Conservation (phyloP, 2,329 filamentous ascomycete genomes). For the Fusarium cyanostomum region DNA sequence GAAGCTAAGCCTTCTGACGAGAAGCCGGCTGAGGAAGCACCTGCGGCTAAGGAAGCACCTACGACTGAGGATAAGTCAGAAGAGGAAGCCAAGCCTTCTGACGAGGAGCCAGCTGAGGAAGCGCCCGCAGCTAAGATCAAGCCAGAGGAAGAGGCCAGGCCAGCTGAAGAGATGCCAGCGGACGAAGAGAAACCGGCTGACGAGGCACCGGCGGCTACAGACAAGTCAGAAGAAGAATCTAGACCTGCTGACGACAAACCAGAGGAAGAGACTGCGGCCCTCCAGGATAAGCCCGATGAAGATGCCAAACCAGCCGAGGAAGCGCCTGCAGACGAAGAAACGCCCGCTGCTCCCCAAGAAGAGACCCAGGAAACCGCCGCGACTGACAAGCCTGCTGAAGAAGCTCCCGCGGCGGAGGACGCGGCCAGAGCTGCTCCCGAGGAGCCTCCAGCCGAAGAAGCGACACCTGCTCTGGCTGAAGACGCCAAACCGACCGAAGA, state of each 20-base stretch:
- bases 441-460: slow-evolving; percentile 17
- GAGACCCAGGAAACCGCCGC: slow-evolving; percentile 5
- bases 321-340: slow-evolving; percentile 4
- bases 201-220: slow-evolving; percentile 11
- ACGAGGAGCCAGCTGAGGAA: slow-evolving; percentile 21
- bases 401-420: slow-evolving; percentile 3
- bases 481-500: slow-evolving; percentile 26
- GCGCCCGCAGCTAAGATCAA: slow-evolving; percentile 24
- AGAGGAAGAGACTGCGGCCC: slow-evolving; percentile 12
- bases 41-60: not conserved
- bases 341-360: slow-evolving; percentile 5
- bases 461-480: slow-evolving; percentile 4
- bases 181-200: slow-evolving; percentile 22
- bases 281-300: slow-evolving; percentile 3
- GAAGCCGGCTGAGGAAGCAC: slow-evolving; percentile 7
- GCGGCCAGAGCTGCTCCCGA: slow-evolving; percentile 4
- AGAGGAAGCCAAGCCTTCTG: not conserved
- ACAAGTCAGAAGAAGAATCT: slow-evolving; percentile 19
- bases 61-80: not conserved
- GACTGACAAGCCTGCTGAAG: slow-evolving; percentile 6
- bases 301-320: slow-evolving; percentile 7
- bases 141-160: slow-evolving; percentile 21
- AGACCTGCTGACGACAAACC: slow-evolving; percentile 23
- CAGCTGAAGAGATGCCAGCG: slow-evolving; percentile 21
- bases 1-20: slow-evolving; percentile 4